Percentiles rank a stretch among this genome's conserved stretches.
phyloP scores from a whole-genome alignment of 306 rosid species.

The Macrotyloma uniflorum region DNA sequence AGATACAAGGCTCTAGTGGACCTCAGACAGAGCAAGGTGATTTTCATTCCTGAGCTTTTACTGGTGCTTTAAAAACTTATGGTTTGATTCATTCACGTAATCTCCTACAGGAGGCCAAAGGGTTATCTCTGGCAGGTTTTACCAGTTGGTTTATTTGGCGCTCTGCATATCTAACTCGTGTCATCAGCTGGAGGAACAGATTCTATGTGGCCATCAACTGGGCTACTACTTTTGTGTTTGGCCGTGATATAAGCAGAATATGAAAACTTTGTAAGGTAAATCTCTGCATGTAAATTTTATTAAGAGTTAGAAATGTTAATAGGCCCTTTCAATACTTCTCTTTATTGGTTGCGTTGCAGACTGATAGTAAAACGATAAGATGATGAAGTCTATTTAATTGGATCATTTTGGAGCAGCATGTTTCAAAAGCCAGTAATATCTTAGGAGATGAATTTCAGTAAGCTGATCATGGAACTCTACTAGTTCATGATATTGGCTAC shows the following conservation, averaged over 20 bases:
- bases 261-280: conserved; percentile 43
- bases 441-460: conserved; percentile 21
- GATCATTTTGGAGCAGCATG: conserved; percentile 9
- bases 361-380: conserved; percentile 11
- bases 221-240: conserved; percentile 87
- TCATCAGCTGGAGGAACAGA: conserved; percentile 95
- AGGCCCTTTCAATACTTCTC: not conserved
- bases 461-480: conserved; percentile 15
- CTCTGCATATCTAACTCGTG: conserved; percentile 84
- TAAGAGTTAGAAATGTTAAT: not conserved
- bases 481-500: conserved; percentile 3
- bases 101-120: conserved; percentile 69
- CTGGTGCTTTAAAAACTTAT: not conserved
- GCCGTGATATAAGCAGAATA: conserved; percentile 94
- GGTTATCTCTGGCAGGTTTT: conserved; percentile 83
- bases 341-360: conserved; percentile 31
- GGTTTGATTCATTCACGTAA: conserved; percentile 25
- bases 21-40: conserved; percentile 92
- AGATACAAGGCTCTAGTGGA: conserved; percentile 98
- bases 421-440: conserved; percentile 3
- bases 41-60: not conserved
- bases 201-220: conserved; percentile 93
- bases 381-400: not conserved
- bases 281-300: not conserved
- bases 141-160: conserved; percentile 94